phyloP scores from a whole-genome alignment of 192 early-diverging fungal species.

The Backusella sp. region DNA sequence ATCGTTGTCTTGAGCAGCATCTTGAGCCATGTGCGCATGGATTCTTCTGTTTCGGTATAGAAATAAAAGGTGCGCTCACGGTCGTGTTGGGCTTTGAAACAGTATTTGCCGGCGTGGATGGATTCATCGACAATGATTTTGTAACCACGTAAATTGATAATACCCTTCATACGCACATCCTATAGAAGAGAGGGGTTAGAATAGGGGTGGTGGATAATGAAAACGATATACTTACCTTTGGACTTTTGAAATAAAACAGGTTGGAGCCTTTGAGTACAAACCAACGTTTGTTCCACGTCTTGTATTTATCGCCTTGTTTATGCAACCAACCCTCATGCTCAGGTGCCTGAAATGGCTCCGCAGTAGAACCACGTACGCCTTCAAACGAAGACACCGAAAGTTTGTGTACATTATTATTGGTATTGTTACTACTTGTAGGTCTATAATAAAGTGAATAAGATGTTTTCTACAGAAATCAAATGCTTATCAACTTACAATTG shows the following conservation, averaged over 20 bases:
- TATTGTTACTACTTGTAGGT: not conserved
- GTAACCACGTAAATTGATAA: constrained; percentile 58
- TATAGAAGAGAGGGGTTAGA: not conserved
- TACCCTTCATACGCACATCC: constrained; percentile 51
- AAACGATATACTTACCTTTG: constrained; percentile 31
- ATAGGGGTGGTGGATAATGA: not conserved
- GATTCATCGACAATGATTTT: constrained; percentile 55
- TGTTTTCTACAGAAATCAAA: not conserved
- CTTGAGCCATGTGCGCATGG: constrained; percentile 56
- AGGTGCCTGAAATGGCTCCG: constrained; percentile 34
- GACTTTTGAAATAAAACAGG: constrained; percentile 60
- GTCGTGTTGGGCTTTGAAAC: constrained; percentile 59
- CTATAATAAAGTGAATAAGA: not conserved
- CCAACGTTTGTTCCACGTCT: constrained; percentile 63
- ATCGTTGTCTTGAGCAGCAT: constrained; percentile 63
- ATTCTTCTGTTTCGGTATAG: constrained; percentile 49
- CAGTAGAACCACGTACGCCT: not conserved
- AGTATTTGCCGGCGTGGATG: constrained; percentile 57
- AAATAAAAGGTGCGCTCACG: constrained; percentile 57
- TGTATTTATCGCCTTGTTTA: constrained; percentile 59
- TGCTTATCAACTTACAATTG: not conserved
- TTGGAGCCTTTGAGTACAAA: constrained; percentile 60
- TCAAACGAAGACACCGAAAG: constrained; percentile 18
- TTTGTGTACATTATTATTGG: constrained; percentile 11
- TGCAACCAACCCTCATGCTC: constrained; percentile 62